Conservation (phyloP, 2,329 filamentous ascomycete species). For the Aspergillus persii region DNA sequence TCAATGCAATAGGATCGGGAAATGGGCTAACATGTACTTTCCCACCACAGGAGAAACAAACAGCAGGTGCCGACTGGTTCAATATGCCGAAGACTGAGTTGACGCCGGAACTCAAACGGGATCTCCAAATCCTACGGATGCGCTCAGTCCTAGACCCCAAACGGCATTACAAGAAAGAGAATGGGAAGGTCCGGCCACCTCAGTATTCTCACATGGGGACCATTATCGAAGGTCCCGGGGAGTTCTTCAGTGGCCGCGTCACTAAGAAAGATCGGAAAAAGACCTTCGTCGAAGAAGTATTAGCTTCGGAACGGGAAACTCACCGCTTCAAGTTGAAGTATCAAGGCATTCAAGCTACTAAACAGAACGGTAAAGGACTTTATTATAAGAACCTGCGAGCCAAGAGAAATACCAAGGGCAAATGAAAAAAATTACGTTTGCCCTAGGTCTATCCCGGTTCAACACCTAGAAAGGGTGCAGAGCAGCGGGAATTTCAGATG, state of each 20-base stretch:
- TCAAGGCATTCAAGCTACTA: conserved; percentile 74
- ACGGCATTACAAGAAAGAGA: conserved; percentile 85
- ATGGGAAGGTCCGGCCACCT: conserved; percentile 66
- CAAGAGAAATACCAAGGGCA: conserved; percentile 44
- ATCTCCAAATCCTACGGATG: conserved; percentile 87
- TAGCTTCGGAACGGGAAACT: conserved; percentile 64
- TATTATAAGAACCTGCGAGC: conserved; percentile 79
- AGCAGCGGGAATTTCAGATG: no score
- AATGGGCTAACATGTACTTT: conserved; percentile 13
- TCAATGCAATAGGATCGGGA: background rate
- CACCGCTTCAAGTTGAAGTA: conserved; percentile 85
- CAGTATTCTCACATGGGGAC: conserved; percentile 87
- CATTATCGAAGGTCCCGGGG: conserved; percentile 81
- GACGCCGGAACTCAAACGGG: conserved; percentile 81
- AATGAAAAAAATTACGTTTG: conserved; percentile 13
- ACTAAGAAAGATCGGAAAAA: conserved; percentile 83
- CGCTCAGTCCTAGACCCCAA: conserved; percentile 85
- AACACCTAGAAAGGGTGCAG: background rate
- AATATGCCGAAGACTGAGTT: conserved; percentile 80
- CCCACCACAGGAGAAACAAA: conserved; percentile 54
- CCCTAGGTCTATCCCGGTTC: background rate
- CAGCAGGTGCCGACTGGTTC: conserved; percentile 82
- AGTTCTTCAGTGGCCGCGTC: conserved; percentile 78
- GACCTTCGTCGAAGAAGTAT: conserved; percentile 81
- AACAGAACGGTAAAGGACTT: conserved; percentile 83